Evolutionary conservation across 768 basidiomycete species (phyloP).

Genomic region (Plicaturopsis crispa): DNA sequence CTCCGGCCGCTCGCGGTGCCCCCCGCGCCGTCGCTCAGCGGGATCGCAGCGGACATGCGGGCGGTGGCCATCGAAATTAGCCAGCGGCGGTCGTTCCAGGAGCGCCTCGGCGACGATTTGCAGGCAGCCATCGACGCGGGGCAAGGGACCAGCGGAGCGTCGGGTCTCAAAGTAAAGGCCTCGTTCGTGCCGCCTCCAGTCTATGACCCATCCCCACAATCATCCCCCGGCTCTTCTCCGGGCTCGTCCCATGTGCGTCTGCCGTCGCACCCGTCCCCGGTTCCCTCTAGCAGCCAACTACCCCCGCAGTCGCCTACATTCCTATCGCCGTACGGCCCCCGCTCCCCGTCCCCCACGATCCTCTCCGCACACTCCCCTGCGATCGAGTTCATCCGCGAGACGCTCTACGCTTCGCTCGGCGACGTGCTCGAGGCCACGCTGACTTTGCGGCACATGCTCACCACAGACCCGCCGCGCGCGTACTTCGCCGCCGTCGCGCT

Average conservation of each 20-base stretch:
- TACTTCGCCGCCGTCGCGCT: slow-evolving; percentile 74
- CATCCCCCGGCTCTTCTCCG: slow-evolving; percentile 15
- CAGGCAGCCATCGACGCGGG: slow-evolving; percentile 77
- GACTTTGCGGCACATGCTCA: slow-evolving; percentile 47
- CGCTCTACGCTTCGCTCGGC: slow-evolving; percentile 74
- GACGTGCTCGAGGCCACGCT: slow-evolving; percentile 55
- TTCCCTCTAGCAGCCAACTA: slow-evolving; percentile 11
- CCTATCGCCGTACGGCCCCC: slow-evolving; percentile 20
- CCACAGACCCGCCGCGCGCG: slow-evolving; percentile 59
- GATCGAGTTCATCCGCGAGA: slow-evolving; percentile 79
- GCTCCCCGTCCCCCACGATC: slow-evolving; percentile 38
- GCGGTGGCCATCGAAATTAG: slow-evolving; percentile 85
- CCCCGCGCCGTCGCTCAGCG: slow-evolving; percentile 32
- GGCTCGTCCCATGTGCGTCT: slow-evolving; percentile 9
- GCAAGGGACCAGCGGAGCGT: slow-evolving; percentile 15
- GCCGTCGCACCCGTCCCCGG: slow-evolving; percentile 15
- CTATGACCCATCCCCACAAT: slow-evolving; percentile 36
- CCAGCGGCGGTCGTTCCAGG: slow-evolving; percentile 77
- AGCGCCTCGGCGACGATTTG: slow-evolving; percentile 64
- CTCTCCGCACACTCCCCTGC: slow-evolving; percentile 32
- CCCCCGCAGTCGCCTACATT: slow-evolving; percentile 20
- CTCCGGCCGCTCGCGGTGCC: slow-evolving; percentile 42
- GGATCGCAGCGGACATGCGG: slow-evolving; percentile 74
- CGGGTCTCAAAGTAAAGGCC: slow-evolving; percentile 35
- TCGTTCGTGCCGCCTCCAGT: slow-evolving; percentile 67